These are phyloP conservation scores for Fusarium camptoceras DNA, from an alignment of 2,329 filamentous ascomycete genomes.

Conservation along the genomic window DNA sequence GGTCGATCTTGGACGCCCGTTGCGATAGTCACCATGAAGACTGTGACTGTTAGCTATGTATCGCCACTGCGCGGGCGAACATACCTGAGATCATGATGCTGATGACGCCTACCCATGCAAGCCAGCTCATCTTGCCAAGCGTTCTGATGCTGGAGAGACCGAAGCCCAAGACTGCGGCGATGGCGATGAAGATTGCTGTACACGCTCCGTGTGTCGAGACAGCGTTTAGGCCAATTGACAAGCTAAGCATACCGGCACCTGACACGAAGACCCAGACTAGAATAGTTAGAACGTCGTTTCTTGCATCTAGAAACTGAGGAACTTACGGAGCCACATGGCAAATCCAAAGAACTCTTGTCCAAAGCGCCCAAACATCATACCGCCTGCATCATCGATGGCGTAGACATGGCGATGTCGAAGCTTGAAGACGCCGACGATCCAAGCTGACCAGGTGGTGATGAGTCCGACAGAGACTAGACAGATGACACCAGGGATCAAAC, in stretches of 20 bases:
- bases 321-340: slow-evolving; percentile 52
- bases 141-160: slow-evolving; percentile 50
- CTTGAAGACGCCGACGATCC: slow-evolving; percentile 64
- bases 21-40: slow-evolving; percentile 40
- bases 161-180: slow-evolving; percentile 48
- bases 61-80: rapidly evolving
- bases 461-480: slow-evolving; percentile 54
- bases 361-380: slow-evolving; percentile 59
- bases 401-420: slow-evolving; percentile 63
- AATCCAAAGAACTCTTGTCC: slow-evolving; percentile 58
- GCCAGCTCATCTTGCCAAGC: slow-evolving; percentile 48
- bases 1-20: slow-evolving; percentile 38
- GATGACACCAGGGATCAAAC: slow-evolving; percentile 61
- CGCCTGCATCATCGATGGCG: slow-evolving; percentile 64
- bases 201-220: slow-evolving; percentile 54
- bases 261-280: slow-evolving; percentile 36
- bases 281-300: background rate
- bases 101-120: slow-evolving; percentile 45
- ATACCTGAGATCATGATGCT: slow-evolving; percentile 31
- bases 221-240: slow-evolving; percentile 55
- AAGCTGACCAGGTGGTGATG: slow-evolving; percentile 63
- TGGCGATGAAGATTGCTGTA: slow-evolving; percentile 54
- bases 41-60: background rate
- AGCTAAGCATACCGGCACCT: slow-evolving; percentile 41
- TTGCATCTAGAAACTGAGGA: rapidly evolving